phyloP scores from a whole-genome alignment of 179 eudicot genomes.

The Nepenthes alata region DNA sequence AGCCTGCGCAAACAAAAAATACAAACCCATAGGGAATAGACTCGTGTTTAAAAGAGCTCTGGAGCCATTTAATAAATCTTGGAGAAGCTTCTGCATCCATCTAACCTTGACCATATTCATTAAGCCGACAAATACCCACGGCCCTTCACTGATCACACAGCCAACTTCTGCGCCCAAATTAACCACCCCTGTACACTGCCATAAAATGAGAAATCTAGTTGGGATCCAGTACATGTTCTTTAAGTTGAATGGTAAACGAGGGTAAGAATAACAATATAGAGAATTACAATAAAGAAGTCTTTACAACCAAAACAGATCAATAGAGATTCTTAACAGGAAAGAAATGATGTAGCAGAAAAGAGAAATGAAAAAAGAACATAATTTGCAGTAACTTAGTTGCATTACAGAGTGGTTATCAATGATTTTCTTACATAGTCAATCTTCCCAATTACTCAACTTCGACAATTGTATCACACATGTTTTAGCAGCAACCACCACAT shows the following conservation, averaged over 20 bases:
- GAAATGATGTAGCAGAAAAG: too few relatives aligned
- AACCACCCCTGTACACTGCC: conserved; percentile 51
- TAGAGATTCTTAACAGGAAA: too few relatives aligned
- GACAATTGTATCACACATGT: too few relatives aligned
- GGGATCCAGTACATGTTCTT: conserved; percentile 1
- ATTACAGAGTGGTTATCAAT: too few relatives aligned
- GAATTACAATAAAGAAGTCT: too few relatives aligned
- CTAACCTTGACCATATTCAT: conserved; percentile 86
- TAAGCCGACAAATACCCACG: conserved; percentile 82
- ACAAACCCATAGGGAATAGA: background rate
- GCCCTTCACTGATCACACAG: conserved; percentile 93
- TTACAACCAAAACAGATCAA: too few relatives aligned
- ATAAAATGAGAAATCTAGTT: conserved; percentile 6
- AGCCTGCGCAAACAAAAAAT: conserved; percentile 39
- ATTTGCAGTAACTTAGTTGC: too few relatives aligned
- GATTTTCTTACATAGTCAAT: too few relatives aligned
- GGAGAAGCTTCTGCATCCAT: conserved; percentile 9
- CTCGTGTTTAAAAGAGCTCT: background rate
- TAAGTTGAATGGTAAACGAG: background rate
- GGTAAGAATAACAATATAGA: too few relatives aligned
- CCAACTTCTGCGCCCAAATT: conserved; percentile 73
- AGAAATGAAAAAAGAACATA: too few relatives aligned
- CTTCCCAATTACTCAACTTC: too few relatives aligned
- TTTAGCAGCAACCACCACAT: too few relatives aligned
- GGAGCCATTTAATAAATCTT: background rate